phyloP scores from a whole-genome alignment of 2,329 filamentous ascomycete genomes.

The Microcyclospora pomicola region DNA sequence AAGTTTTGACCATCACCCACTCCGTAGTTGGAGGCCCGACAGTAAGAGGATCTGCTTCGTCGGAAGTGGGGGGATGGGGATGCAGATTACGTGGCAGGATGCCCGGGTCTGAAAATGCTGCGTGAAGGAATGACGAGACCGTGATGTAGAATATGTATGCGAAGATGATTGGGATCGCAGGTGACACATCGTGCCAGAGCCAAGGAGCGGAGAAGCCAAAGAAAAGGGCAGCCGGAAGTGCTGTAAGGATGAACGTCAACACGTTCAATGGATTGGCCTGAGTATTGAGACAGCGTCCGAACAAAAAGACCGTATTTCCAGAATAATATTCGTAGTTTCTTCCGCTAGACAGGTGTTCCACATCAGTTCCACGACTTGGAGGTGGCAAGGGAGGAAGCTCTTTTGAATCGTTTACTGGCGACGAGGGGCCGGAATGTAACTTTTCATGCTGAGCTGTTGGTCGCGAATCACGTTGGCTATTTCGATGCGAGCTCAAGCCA shows the following conservation, averaged over 20 bases:
- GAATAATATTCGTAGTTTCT: slow-evolving; percentile 86
- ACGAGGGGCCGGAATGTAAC: slow-evolving; percentile 66
- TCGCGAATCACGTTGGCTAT: slow-evolving; percentile 4
- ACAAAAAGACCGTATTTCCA: slow-evolving; percentile 83
- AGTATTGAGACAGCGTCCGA: slow-evolving; percentile 79
- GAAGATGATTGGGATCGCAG: slow-evolving; percentile 77
- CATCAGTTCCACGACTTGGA: not conserved
- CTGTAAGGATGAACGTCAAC: slow-evolving; percentile 65
- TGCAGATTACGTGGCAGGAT: slow-evolving; percentile 89
- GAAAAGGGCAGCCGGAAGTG: slow-evolving; percentile 69
- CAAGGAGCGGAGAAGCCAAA: slow-evolving; percentile 74
- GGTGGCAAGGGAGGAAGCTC: not conserved
- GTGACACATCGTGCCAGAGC: slow-evolving; percentile 75
- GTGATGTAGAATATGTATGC: slow-evolving; percentile 85
- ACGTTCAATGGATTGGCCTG: slow-evolving; percentile 79
- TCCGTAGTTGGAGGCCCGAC: slow-evolving; percentile 78
- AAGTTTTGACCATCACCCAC: slow-evolving; percentile 63
- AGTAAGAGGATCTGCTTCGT: slow-evolving; percentile 66
- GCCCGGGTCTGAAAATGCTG: slow-evolving; percentile 81
- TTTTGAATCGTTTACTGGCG: slow-evolving; percentile 36
- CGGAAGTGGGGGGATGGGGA: slow-evolving; percentile 61
- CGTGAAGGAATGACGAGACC: slow-evolving; percentile 86
- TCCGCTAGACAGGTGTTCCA: slow-evolving; percentile 25
- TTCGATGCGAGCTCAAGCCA: slow-evolving; percentile 11
- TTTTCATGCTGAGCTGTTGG: slow-evolving; percentile 36